Evolutionary conservation across 768 basidiomycete genomes (phyloP), one percentile per base, ranked within the genome.

Genomic region (Paxillus rubicundulus): DNA sequence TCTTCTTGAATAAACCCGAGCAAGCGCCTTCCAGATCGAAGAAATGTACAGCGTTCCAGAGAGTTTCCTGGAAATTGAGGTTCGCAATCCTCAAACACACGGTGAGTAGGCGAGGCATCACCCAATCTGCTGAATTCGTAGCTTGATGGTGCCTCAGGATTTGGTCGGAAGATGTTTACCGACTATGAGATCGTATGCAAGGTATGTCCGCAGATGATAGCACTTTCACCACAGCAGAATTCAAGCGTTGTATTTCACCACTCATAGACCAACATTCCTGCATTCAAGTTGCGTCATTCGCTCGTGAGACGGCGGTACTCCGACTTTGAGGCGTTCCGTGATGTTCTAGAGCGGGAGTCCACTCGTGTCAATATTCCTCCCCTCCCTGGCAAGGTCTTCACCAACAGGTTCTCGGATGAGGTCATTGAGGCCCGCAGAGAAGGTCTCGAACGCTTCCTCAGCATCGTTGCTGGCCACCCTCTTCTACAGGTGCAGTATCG

Each of bases 151-250:
- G 32, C 34, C 46, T 1, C 66, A 93, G 94, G 94, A 28, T 93
- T 95, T 63, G 96, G 97, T 27, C 79, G 97, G 62, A 98, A 98
- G 80, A 96, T 96, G 95, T 99, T 91, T 73, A 99, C 97, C 38
- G 96, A 98, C 77, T 98, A 98, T 65, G 97, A 99, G 74, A 87
- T 99, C 52, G 87, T 98, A 41, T 97, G 93, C 81, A 94, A 94
- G 84, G 95, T 90, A 52, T 64, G 56, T 32, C 9, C 20, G 41
- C 46, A 6, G 10, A 37, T 38, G 40, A 39, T 33, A 2, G 7
- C 34, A 13, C 41, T 50, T 46, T 49, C 32, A 49, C 45, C 33
- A 43, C 30, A 48, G 24, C 49, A 18, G 28, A 21, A 42, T 33
- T 49, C 58, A 40, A 60, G 13, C 28, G 24, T 20, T 14, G 34